Base-by-base conservation (phyloP, 345 rosid genomes). In the Xanthoceras sorbifolium region DNA sequence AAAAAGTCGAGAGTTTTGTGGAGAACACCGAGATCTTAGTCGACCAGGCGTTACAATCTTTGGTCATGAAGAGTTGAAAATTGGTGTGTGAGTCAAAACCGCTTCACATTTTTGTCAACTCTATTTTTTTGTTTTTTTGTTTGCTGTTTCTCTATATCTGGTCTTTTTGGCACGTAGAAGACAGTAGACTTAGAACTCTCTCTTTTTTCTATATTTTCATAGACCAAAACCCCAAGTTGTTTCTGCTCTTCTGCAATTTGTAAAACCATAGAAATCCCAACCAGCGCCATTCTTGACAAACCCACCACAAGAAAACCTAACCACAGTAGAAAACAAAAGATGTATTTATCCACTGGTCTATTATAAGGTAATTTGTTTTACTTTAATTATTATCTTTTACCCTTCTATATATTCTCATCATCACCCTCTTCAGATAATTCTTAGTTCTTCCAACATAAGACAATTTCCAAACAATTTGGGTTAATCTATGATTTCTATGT, bases 11-110 rank as follows among this genome's bases (percentile, higher is more conserved):
- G 46, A 42, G 46, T 12, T 42, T 42, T 17, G 48, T 68, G n/a
- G 74, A 69, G 25, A 60, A 73, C 63, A 42, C 55, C 69, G 75
- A 59, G 66, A 77, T 78, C 73, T 64, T 52, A 14, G 81, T 76
- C 40, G n/a, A n/a, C n/a, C n/a, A 38, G 66, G 78, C 83, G 81
- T 82, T 82, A 73, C 64, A 67, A 26, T 78, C 59, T 76, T 54
- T 68, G 23, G 63, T 8, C 50, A 55, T 60, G 36, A 60, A 67
- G 38, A 36, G 75, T 69, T 77, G 80, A 76, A 38, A 75, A 59
- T 67, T 60, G 62, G 75, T 50, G 55, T 9, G 55, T 71, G 36
- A 17, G 42, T 78, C 69, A 73, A 79, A 73, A 79, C 77, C 72
- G 70, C 55, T 61, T 66, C 61, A 65, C 57, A 15, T 68, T 25